Percentiles rank a stretch among this genome's conserved stretches.
Evolutionary conservation across 352 stramenopile species (phyloP).

Genomic region (Globisporangium heterothallicum): DNA sequence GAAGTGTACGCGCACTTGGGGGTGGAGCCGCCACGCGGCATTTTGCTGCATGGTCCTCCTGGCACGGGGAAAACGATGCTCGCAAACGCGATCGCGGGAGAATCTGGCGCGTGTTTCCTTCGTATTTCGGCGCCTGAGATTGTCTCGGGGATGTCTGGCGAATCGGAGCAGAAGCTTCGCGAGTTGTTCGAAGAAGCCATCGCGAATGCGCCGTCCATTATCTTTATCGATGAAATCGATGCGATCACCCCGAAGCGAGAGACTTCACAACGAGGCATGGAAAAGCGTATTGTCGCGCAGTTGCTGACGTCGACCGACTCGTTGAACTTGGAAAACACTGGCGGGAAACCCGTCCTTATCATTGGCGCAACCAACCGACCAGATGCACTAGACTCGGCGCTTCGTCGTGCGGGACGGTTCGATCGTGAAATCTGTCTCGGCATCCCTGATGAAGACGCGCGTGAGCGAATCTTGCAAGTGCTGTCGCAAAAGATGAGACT

Average conservation of each 20-base stretch:
- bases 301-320: constrained; percentile 92
- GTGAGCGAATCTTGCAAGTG: constrained; percentile 93
- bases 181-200: constrained; percentile 95
- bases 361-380: constrained; percentile 97
- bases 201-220: constrained; percentile 92
- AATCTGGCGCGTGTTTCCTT: constrained; percentile 89
- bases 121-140: constrained; percentile 89
- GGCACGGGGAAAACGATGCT: constrained; percentile 94
- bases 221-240: constrained; percentile 99
- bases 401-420: constrained; percentile 96
- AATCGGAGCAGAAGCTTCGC: constrained; percentile 84
- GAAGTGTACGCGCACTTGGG: constrained; percentile 92
- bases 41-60: constrained; percentile 89
- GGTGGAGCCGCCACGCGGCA: constrained; percentile 88
- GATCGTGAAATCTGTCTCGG: constrained; percentile 98
- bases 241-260: constrained; percentile 95
- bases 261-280: constrained; percentile 91
- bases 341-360: constrained; percentile 92
- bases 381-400: constrained; percentile 94
- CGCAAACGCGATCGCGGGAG: constrained; percentile 90
- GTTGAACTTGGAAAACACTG: constrained; percentile 85
- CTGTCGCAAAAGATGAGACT: constrained; percentile 94
- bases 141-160: constrained; percentile 92
- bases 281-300: constrained; percentile 97
- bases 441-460: constrained; percentile 94